Evolutionary conservation across 257 asterid species (phyloP), one percentile per base, ranked within the genome.

Genomic region (Nicotiana obtusifolia): DNA sequence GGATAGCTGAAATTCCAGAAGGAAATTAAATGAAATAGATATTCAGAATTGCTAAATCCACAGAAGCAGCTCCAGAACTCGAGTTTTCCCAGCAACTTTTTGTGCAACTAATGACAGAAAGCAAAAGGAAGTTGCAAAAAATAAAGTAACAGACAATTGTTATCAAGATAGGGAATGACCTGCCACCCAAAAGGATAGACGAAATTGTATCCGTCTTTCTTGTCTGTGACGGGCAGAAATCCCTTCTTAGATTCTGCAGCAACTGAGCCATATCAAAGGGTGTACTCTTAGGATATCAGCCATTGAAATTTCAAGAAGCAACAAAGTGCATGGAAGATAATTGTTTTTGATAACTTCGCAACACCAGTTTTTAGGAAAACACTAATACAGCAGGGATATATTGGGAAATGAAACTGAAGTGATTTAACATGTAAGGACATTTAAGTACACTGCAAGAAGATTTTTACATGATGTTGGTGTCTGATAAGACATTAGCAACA

Each of bases 121-220:
- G 11, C 26, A 57, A 57, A 57, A 57, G 26, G n/a, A 57, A 57
- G 64, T 57, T 57, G 64, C 64, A 57, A n/a, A 57, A 20, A 4
- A n/a, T 17, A 57, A 57, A 57, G 64, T 20, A 57, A 7, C n/a
- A 57, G 64, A 57, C n/a, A 56, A 56, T 57, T 17, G 62, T 57
- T 57, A 57, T 57, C 26, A 57, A 57, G 26, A 17, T 28, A 26
- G 22, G 37, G 64, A 69, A 54, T 5, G 28, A 92, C 98, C 99
- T 93, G 98, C 97, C 98, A 95, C 14, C 98, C 98, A 60, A 95
- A 95, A 56, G 98, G 98, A 73, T 91, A 93, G 60, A 92, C 80
- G 82, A 95, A 93, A 57, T 89, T 84, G 86, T 95, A 95, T 54
- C 97, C 97, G 54, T 95, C 98, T 84, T 91, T 93, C 84, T 89